These are phyloP conservation scores for Metarhizium brunneum DNA, from an alignment of 2,329 filamentous ascomycete species.

Conservation along the genomic window DNA sequence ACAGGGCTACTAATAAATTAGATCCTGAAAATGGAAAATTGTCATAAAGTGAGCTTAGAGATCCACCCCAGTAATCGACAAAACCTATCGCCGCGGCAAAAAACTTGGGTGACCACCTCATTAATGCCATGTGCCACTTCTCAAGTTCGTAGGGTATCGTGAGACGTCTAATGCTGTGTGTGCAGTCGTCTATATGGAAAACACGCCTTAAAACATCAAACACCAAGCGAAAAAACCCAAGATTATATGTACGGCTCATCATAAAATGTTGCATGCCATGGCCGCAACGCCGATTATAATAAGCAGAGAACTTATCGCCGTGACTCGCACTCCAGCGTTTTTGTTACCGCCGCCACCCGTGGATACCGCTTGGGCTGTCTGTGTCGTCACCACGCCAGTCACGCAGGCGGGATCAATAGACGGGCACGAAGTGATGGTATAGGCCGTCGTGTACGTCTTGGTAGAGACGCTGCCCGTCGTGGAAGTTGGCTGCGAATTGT, in stretches of 20 bases:
- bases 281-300: slow-evolving; percentile 1
- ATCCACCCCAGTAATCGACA: too few species aligned
- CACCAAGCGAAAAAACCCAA: neutral
- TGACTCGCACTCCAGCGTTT: slow-evolving; percentile 5
- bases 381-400: slow-evolving; percentile 14
- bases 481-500: slow-evolving; percentile 5
- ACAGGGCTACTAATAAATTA: too few species aligned
- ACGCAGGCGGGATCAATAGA: slow-evolving; percentile 12
- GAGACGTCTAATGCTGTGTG: neutral
- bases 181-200: neutral
- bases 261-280: slow-evolving; percentile 4
- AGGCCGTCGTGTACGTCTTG: slow-evolving; percentile 13
- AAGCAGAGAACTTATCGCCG: neutral
- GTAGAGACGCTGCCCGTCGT: slow-evolving; percentile 7
- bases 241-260: neutral
- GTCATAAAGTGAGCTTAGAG: too few species aligned
- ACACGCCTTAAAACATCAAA: neutral
- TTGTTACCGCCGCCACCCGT: slow-evolving; percentile 4
- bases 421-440: slow-evolving; percentile 17
- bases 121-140: neutral
- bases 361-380: slow-evolving; percentile 8
- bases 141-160: slow-evolving; percentile 2
- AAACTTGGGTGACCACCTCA: too few species aligned
- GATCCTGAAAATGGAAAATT: too few species aligned
- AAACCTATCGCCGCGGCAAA: neutral